Evolutionary conservation across 2,329 filamentous ascomycete genomes (phyloP), one percentile per base, ranked within the genome.

Genomic region (Pestalotiopsis sp.): DNA sequence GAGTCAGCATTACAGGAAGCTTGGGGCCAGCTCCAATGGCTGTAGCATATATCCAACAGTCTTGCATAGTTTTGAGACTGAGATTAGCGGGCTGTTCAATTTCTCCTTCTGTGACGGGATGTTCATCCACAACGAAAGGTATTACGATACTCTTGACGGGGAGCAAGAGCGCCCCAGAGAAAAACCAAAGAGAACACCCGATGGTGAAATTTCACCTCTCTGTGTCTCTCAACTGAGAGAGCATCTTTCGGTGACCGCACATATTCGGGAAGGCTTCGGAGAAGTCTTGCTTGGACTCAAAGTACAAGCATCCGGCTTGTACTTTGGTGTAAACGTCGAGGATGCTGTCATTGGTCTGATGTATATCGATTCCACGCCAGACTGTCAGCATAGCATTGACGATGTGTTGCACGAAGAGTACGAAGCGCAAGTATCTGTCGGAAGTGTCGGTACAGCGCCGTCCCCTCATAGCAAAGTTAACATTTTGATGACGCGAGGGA

Each of bases 181-280:
- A 2, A 0, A 11, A 0, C 3, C 2, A 1, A 52, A 6, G 6
- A n/a, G 17, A n/a, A 52, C 1, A n/a, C 2, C n/a, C 1, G 17
- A 9, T 9, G 11, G 7, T n/a, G 45, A 52, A 52, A n/a, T 52
- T n/a, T 7, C 45, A 9, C 45, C 45, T 11, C n/a, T 52, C 11
- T 6, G n/a, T 3, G 4, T 23, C 20, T 7, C 45, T 3, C 17
- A 52, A n/a, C n/a, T 52, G 6, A 1, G 1, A 1, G 45, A 52
- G 20, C 45, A 6, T 52, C 5, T 52, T 52, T 52, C 45, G 7
- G 17, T 52, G 45, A 1, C 45, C 20, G n/a, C 9, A 9, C 9
- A 17, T 7, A 6, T 52, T 4, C 45, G 45, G 17, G 45, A 23
- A 9, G 45, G 45, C 5, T 52, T 12, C 20, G n/a, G 17, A 52